Evolutionary conservation across 768 basidiomycete species (phyloP).

Genomic region (Leccinellum albellum): DNA sequence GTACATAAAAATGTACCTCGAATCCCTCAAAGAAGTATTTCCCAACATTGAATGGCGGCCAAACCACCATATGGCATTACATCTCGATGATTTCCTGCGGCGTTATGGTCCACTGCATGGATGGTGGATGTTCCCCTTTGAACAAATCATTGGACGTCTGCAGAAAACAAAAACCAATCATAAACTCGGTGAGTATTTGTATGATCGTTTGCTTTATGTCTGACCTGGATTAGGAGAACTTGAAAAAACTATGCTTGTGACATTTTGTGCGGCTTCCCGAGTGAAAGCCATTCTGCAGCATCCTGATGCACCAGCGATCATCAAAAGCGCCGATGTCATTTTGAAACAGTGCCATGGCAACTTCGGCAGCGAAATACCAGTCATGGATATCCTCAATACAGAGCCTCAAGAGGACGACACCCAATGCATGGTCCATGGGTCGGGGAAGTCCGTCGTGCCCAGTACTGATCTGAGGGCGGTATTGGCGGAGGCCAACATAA

Average conservation of each 20-base stretch:
- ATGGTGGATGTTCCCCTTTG: constrained; percentile 36
- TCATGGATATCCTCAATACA: no score
- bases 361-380: no score
- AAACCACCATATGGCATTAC: constrained; percentile 34
- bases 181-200: not conserved
- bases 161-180: constrained; percentile 16
- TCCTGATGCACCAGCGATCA: not conserved
- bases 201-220: not conserved
- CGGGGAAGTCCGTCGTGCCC: no score
- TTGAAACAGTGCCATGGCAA: not conserved
- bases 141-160: constrained; percentile 25
- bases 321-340: not conserved
- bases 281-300: not conserved
- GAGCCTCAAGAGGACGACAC: no score
- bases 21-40: constrained; percentile 16
- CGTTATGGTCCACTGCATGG: constrained; percentile 32
- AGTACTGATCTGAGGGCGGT: no score
- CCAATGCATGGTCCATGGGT: no score
- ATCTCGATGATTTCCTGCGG: constrained; percentile 24
- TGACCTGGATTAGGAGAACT: not conserved
- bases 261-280: not conserved
- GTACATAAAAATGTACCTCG: constrained; percentile 27
- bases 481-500: no score
- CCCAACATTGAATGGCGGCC: constrained; percentile 16
- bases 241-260: constrained; percentile 2